A percentile compares a stretch with the other conserved stretches of the same genome.
Evolutionary conservation across 352 stramenopile species (phyloP).

Genomic region (Phytophthora chlamydospora): DNA sequence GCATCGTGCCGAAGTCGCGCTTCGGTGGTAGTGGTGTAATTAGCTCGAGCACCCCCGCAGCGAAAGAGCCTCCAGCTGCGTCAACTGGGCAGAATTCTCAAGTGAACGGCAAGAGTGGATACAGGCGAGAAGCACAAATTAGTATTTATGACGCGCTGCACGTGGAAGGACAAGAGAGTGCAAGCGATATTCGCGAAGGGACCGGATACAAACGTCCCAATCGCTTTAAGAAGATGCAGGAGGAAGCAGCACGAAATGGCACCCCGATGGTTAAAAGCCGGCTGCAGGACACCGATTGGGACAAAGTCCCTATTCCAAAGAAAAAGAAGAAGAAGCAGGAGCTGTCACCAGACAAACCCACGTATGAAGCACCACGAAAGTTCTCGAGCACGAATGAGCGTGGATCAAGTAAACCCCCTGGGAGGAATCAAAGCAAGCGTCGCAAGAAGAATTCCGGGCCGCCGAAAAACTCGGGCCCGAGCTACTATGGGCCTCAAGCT

Average conservation of each 20-base stretch:
- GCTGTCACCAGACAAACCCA: conserved; percentile 15
- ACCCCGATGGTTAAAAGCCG: conserved; percentile 44
- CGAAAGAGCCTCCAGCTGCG: background rate
- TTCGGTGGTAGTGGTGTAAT: conserved; percentile 28
- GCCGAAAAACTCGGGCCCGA: conserved; percentile 29
- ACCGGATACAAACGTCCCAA: conserved; percentile 57
- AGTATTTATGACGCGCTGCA: conserved; percentile 67
- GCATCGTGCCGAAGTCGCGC: conserved; percentile 34
- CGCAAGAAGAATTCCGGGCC: conserved; percentile 28
- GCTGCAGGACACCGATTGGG: conserved; percentile 47
- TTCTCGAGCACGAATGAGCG: conserved; percentile 9
- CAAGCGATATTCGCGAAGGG: conserved; percentile 35
- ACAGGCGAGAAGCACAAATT: conserved; percentile 52
- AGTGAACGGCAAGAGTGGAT: conserved; percentile 30
- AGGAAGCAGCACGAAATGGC: conserved; percentile 48
- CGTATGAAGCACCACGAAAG: background rate
- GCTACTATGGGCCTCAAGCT: conserved; percentile 44
- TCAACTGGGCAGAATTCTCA: conserved; percentile 15
- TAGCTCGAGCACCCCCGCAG: conserved; percentile 5
- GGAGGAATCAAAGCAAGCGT: conserved; percentile 27
- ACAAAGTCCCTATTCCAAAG: conserved; percentile 61
- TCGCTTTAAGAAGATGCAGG: conserved; percentile 60
- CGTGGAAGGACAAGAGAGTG: conserved; percentile 47
- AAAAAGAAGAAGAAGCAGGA: conserved; percentile 29
- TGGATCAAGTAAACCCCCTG: conserved; percentile 7